phyloP scores from a whole-genome alignment of 2,329 filamentous ascomycete genomes.

The Alternaria incomplexa region DNA sequence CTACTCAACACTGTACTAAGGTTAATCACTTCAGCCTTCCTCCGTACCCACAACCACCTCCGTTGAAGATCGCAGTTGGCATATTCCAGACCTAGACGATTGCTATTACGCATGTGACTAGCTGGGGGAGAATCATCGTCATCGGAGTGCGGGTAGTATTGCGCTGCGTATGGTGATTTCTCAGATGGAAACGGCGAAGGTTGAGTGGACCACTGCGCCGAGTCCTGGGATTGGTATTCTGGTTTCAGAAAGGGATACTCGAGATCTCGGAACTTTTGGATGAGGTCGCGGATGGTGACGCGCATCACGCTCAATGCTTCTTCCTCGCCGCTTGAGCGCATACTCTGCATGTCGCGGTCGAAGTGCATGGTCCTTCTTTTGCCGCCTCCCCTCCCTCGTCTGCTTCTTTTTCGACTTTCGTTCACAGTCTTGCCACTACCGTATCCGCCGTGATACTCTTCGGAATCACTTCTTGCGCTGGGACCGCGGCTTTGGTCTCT shows the following conservation, averaged over 20 bases:
- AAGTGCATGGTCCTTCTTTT: conserved; percentile 20
- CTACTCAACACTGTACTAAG: conserved; percentile 45
- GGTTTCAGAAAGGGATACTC: conserved; percentile 49
- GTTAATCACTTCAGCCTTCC: conserved; percentile 45
- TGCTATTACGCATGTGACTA: conserved; percentile 24
- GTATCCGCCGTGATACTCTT: conserved; percentile 16
- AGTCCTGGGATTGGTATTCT: conserved; percentile 28
- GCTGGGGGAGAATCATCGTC: conserved; percentile 29
- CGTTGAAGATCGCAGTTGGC: conserved; percentile 41
- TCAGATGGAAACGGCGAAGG: conserved; percentile 4
- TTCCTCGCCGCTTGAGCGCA: conserved; percentile 38
- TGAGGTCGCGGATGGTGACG: conserved; percentile 44
- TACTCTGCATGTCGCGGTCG: conserved; percentile 27
- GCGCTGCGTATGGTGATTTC: conserved; percentile 3
- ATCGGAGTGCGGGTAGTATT: conserved; percentile 4
- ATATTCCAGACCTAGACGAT: conserved; percentile 40
- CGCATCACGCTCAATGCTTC: conserved; percentile 46
- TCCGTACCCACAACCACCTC: conserved; percentile 47
- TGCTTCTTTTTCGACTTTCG: not conserved
- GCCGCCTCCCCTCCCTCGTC: conserved; percentile 4
- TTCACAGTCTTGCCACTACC: conserved; percentile 2
- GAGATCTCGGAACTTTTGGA: conserved; percentile 44
- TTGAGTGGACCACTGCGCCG: conserved; percentile 19
- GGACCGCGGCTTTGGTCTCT: conserved; percentile 18
- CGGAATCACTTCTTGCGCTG: conserved; percentile 6